Evolutionary conservation across 306 rosid species (phyloP), one percentile per base, ranked within the genome.

Genomic region (Sechiopsis laciniata): DNA sequence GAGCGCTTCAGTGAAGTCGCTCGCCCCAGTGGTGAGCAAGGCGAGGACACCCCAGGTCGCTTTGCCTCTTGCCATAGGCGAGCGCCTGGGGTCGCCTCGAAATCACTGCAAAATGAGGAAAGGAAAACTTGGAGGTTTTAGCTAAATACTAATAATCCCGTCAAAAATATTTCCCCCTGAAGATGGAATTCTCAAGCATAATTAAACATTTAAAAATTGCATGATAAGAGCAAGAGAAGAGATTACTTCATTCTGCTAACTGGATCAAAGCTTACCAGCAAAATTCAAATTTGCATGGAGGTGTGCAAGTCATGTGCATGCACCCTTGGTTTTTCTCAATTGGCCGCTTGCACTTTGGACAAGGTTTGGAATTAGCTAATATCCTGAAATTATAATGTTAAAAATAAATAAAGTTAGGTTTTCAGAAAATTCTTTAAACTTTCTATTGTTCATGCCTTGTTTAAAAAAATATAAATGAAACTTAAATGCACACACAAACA

Each of bases 341-440:
- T 4, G 96, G 89, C 54, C 94, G 83, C 90, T 88, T 88, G 91
- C 97, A 92, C 76, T 89, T 83, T 35, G 97, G 97, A 76, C 97
- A 92, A 5, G 97, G 90, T 84, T 92, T 89, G 72, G 97, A 88
- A 78, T 89, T 88, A 21, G 90, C 96, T 55, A 92, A 88, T 58
- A 92, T 92, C 97, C 78, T 75, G 72, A 64, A 29, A 51, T 75
- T 63, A 57, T 1, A 32, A 35, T 35, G 35, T 15, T 15, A 14
- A 52, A 16, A 15, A 2, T 0, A 59, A 24, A 58, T 20, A 73
- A 26, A 51, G 24, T 48, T 16, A 58, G 50, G 54, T 61, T 75
- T 52, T 35, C 35, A 50, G 54, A 50, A 46, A 57, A 6, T 7
- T 55, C 46, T 26, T 32, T 15, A 55, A 26, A 12, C 17, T 15